phyloP scores from a whole-genome alignment of 192 early-diverging fungal genomes.

The Backusella circina region DNA sequence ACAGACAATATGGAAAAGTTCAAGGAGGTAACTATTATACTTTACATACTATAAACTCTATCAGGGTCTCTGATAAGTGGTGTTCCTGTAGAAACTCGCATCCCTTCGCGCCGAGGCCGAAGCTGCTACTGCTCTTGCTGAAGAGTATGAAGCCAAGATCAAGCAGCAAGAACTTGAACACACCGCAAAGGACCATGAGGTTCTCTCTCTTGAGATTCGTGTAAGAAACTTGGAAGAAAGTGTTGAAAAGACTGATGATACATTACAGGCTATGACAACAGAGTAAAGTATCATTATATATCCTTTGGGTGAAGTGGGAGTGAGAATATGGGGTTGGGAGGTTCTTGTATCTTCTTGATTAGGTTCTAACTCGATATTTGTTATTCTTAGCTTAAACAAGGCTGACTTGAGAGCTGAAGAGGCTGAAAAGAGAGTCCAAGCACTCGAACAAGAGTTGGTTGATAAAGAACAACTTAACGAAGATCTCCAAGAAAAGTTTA shows the following conservation, averaged over 20 bases:
- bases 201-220: constrained; percentile 65
- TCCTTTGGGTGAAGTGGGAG: neutral
- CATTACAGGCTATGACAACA: constrained; percentile 48
- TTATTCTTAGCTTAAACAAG: constrained; percentile 32
- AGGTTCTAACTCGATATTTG: neutral
- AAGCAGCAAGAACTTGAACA: constrained; percentile 60
- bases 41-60: neutral
- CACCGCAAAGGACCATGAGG: constrained; percentile 69
- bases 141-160: constrained; percentile 55
- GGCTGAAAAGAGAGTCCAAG: constrained; percentile 78
- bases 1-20: constrained; percentile 53
- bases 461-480: constrained; percentile 76
- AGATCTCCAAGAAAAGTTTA: constrained; percentile 65
- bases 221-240: constrained; percentile 40
- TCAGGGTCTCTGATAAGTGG: neutral
- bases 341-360: constrained; percentile 23
- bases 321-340: constrained; percentile 8
- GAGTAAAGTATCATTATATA: constrained; percentile 50
- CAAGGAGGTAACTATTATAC: constrained; percentile 48
- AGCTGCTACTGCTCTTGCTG: constrained; percentile 54
- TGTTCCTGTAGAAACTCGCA: constrained; percentile 54
- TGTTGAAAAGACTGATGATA: constrained; percentile 42
- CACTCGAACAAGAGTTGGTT: constrained; percentile 72
- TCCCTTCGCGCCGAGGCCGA: constrained; percentile 66
- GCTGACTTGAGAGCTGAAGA: constrained; percentile 82